A percentile compares a stretch with the other conserved stretches of the same genome.
phyloP scores from a whole-genome alignment of 2,329 filamentous ascomycete species.

The Curvularia sp. region DNA sequence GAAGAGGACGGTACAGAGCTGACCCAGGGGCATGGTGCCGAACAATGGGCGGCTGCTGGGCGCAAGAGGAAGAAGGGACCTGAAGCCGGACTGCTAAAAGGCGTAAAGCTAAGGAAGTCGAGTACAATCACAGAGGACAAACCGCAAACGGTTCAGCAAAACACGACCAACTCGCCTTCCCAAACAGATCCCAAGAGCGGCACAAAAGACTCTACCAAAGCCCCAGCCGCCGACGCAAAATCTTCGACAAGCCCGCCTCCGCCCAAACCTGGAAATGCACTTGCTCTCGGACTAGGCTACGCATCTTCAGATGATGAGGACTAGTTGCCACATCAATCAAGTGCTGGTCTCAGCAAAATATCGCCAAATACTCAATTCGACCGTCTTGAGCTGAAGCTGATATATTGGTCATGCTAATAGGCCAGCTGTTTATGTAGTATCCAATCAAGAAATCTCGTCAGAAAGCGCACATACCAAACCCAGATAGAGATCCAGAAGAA shows the following conservation, averaged over 20 bases:
- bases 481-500: not conserved
- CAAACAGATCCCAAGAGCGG: not conserved
- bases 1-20: slow-evolving; percentile 49
- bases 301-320: slow-evolving; percentile 56
- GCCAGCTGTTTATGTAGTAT: too few species aligned
- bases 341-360: not conserved
- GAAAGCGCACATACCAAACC: not conserved
- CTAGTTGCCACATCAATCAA: slow-evolving; percentile 8
- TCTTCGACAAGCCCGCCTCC: slow-evolving; percentile 23
- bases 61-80: slow-evolving; percentile 61
- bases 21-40: slow-evolving; percentile 49
- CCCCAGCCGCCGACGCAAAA: slow-evolving; percentile 7
- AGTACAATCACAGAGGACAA: slow-evolving; percentile 30
- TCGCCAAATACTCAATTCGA: too few species aligned
- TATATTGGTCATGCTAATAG: too few species aligned
- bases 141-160: not conserved
- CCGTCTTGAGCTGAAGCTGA: too few species aligned
- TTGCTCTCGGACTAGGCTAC: slow-evolving; percentile 49
- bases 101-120: slow-evolving; percentile 54
- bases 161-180: not conserved
- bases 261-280: slow-evolving; percentile 23
- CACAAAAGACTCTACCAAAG: slow-evolving; percentile 5
- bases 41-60: slow-evolving; percentile 58
- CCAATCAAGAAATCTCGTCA: too few species aligned
- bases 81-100: slow-evolving; percentile 48